Evolutionary conservation across 345 rosid species (phyloP), one percentile per base, ranked within the genome.

Genomic region (Salix koriyanagi): DNA sequence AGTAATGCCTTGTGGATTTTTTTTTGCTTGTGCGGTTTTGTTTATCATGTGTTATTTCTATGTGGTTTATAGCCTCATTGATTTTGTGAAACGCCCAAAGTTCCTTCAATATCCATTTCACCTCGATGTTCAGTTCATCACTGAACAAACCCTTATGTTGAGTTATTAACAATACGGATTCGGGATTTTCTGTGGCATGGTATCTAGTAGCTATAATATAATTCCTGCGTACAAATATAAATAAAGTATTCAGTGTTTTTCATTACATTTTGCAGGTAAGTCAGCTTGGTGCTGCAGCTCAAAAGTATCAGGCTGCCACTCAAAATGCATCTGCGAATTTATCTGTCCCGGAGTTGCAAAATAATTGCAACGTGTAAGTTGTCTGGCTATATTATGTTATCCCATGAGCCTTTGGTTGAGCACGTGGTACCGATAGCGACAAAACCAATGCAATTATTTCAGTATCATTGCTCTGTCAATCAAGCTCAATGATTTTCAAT

Each of bases 221-320:
- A 34, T 65, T 46, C 21, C 30, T n/a, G 21, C 16, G 21, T 4
- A 23, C 32, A 32, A 21, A 25, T 6, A 9, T 65, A n/a, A 15
- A 69, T 62, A 19, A 28, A 23, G 32, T 14, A 16, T 58, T 66
- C 18, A 42, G 56, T 41, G 5, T 72, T 44, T 30, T 18, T 14
- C 61, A 39, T 58, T 3, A 4, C 9, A 23, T 76, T 75, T 25
- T 79, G 81, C 89, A 96, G 98, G 98, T 96, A 74, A 90, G 87
- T 86, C 97, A 92, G 83, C 94, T 94, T 71, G 97, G 92, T 28
- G 85, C 90, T 9, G 97, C 96, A 26, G 97, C 99, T 73, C 97
- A 91, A 56, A 96, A 91, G 71, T 94, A 92, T 83, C 99, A 96
- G 79, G 87, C 92, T 77, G 92, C 94, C 7, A 84, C 94, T 79